A percentile compares a stretch with the other conserved stretches of the same genome.
phyloP scores from a whole-genome alignment of 768 basidiomycete species.

The Suillus brevipes region DNA sequence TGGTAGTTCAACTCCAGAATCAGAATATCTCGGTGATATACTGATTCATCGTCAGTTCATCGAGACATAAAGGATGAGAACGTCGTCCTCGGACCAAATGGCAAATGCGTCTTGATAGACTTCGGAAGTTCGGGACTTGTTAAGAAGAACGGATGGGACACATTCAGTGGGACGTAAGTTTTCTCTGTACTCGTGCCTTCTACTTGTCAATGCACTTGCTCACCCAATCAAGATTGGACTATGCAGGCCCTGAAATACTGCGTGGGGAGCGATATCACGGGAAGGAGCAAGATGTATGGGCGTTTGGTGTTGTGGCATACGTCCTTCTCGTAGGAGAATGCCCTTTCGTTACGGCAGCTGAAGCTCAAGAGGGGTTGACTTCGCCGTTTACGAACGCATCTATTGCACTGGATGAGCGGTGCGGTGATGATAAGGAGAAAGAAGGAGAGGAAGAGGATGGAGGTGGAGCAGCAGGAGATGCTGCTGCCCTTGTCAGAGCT shows the following conservation, averaged over 20 bases:
- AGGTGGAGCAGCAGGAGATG: slow-evolving; percentile 82
- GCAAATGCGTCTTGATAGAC: slow-evolving; percentile 90
- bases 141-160: slow-evolving; percentile 85
- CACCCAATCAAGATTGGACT: slow-evolving; percentile 64
- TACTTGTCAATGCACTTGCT: slow-evolving; percentile 14
- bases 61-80: slow-evolving; percentile 99
- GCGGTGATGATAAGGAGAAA: slow-evolving; percentile 66
- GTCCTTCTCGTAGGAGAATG: slow-evolving; percentile 92
- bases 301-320: slow-evolving; percentile 94
- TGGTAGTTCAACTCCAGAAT: slow-evolving; percentile 24
- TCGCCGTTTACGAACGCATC: slow-evolving; percentile 77
- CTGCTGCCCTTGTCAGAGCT: slow-evolving; percentile 76
- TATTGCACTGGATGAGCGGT: slow-evolving; percentile 78
- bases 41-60: slow-evolving; percentile 58
- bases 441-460: slow-evolving; percentile 82
- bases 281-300: slow-evolving; percentile 98
- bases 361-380: slow-evolving; percentile 82
- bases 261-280: slow-evolving; percentile 94
- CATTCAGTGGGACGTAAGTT: slow-evolving; percentile 89
- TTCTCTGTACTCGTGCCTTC: not conserved
- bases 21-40: slow-evolving; percentile 3
- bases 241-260: slow-evolving; percentile 95
- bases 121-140: slow-evolving; percentile 92
- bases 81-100: slow-evolving; percentile 77
- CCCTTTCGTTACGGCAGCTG: slow-evolving; percentile 86